Conservation (phyloP, 2,329 filamentous ascomycete genomes). For the Nigrograna mackinnonii region DNA sequence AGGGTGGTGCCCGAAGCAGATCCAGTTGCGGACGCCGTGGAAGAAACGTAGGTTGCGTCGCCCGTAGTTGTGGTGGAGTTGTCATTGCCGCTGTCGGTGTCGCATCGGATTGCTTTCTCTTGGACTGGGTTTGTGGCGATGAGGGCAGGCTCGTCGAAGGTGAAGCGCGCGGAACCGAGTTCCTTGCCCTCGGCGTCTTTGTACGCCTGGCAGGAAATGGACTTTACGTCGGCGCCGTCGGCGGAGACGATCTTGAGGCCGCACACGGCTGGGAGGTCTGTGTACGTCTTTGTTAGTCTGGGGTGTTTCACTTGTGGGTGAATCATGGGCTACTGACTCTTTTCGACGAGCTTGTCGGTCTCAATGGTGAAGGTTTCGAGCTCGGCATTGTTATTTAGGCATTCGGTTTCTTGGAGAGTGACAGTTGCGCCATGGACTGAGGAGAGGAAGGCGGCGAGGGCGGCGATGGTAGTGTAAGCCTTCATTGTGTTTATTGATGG, state of each 20-base stretch:
- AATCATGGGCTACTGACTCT: slow-evolving; percentile 8
- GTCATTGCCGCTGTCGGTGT: not conserved
- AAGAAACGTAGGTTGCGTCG: not conserved
- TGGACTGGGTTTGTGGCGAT: slow-evolving; percentile 30
- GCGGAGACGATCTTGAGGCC: slow-evolving; percentile 25
- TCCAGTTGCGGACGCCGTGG: not conserved
- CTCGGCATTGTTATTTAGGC: slow-evolving; percentile 11
- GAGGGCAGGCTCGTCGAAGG: slow-evolving; percentile 12
- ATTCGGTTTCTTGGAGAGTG: slow-evolving; percentile 16
- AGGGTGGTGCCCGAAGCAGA: not conserved
- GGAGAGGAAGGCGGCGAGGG: slow-evolving; percentile 12
- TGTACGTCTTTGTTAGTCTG: no score
- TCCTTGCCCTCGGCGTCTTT: slow-evolving; percentile 21
- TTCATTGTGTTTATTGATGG: no score
- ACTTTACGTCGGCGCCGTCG: slow-evolving; percentile 11
- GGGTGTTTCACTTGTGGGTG: no score
- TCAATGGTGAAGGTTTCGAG: slow-evolving; percentile 16
- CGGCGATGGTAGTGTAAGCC: slow-evolving; percentile 6
- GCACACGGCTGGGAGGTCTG: slow-evolving; percentile 24
- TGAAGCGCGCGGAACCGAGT: slow-evolving; percentile 24
- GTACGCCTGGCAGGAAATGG: slow-evolving; percentile 25
- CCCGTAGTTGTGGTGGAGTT: not conserved
- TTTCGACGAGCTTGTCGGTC: slow-evolving; percentile 13
- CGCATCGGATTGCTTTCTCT: not conserved
- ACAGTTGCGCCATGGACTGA: slow-evolving; percentile 17